These are phyloP conservation scores for Adiantum capillusveneris DNA, from an alignment of 75 land plant species.

Conservation along the genomic window DNA sequence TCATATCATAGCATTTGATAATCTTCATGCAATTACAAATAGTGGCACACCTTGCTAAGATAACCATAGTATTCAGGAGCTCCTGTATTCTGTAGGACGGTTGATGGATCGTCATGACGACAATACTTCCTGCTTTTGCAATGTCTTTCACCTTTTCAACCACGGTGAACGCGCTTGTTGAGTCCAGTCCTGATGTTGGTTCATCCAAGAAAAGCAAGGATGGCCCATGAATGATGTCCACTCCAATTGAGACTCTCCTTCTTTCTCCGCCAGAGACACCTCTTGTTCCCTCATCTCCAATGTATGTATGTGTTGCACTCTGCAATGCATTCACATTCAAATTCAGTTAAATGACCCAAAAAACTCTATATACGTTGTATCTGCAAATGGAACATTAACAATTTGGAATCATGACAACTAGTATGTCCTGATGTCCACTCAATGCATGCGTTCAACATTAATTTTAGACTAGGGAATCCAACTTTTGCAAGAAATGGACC, in stretches of 20 bases:
- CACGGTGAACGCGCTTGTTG: constrained; percentile 59
- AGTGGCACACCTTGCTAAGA: constrained; percentile 62
- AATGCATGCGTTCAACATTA: too few relatives aligned
- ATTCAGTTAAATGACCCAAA: neutral
- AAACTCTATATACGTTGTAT: neutral
- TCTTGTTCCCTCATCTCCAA: constrained; percentile 43
- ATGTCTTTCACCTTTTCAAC: constrained; percentile 61
- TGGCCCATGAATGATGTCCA: constrained; percentile 59
- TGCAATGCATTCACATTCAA: neutral
- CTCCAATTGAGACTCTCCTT: constrained; percentile 57
- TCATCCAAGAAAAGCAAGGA: constrained; percentile 64
- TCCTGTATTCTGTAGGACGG: constrained; percentile 57
- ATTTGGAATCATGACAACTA: too few relatives aligned
- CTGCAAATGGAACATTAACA: neutral
- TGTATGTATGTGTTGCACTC: constrained; percentile 37
- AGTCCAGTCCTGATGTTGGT: constrained; percentile 72
- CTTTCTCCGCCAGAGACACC: constrained; percentile 73
- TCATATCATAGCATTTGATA: too few relatives aligned
- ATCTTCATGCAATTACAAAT: too few relatives aligned
- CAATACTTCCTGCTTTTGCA: constrained; percentile 58
- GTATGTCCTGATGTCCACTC: too few relatives aligned
- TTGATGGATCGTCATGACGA: constrained; percentile 72
- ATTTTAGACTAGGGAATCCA: too few relatives aligned
- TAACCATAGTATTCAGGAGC: constrained; percentile 44
- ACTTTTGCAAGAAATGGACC: too few relatives aligned